Conservation (phyloP, 2,329 filamentous ascomycete species). For the Penicillium occitanis region DNA sequence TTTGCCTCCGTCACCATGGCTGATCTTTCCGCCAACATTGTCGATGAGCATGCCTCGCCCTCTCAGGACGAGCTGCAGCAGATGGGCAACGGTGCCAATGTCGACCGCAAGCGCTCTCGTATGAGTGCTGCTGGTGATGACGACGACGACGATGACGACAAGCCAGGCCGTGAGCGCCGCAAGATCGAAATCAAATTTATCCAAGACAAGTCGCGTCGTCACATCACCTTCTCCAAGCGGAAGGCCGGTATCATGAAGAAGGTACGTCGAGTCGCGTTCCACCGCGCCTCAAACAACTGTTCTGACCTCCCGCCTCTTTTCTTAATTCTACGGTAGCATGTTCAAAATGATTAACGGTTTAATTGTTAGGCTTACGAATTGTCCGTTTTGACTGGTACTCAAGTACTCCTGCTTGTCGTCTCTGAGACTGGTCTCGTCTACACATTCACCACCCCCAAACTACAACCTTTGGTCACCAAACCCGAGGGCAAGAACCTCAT, state of each 20-base stretch:
- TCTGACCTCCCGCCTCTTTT: not conserved
- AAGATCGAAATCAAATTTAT: constrained; percentile 99
- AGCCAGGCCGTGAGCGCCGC: constrained; percentile 93
- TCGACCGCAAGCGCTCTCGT: constrained; percentile 80
- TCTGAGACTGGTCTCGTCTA: constrained; percentile 97
- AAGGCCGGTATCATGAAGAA: constrained; percentile 99
- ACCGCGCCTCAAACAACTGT: constrained; percentile 9
- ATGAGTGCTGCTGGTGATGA: constrained; percentile 77
- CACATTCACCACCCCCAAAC: constrained; percentile 97
- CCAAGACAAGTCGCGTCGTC: constrained; percentile 97
- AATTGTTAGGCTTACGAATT: constrained; percentile 81
- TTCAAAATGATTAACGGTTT: not conserved
- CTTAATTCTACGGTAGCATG: not conserved
- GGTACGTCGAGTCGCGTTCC: constrained; percentile 57
- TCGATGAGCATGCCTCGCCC: constrained; percentile 71
- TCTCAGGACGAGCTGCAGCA: constrained; percentile 69
- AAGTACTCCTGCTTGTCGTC: constrained; percentile 93
- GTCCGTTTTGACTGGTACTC: constrained; percentile 94
- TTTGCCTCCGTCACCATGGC: constrained; percentile 56
- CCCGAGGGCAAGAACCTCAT: constrained; percentile 99
- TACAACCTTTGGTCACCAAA: constrained; percentile 97
- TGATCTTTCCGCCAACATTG: constrained; percentile 72
- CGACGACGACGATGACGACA: constrained; percentile 96
- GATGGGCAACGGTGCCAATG: constrained; percentile 60
- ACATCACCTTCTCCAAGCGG: constrained; percentile 99